phyloP scores from a whole-genome alignment of 148 eudicot species.

The Camellia lanceoleosa region DNA sequence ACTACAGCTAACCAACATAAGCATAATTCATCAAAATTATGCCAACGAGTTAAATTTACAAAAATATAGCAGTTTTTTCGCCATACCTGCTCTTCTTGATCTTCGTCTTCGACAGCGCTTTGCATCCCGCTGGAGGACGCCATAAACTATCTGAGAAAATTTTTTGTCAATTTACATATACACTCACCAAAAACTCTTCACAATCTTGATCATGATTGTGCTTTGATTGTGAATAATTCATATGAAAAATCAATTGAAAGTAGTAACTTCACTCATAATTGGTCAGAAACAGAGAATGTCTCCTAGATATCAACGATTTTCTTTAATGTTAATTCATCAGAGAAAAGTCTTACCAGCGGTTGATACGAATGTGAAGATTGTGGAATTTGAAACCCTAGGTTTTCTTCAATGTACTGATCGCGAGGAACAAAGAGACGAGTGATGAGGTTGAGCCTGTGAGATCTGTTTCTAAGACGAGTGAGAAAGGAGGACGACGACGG shows the following conservation, averaged over 20 bases:
- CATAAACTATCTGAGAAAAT: conserved; percentile 17
- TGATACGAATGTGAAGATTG: background rate
- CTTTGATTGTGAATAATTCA: background rate
- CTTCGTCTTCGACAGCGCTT: conserved; percentile 36
- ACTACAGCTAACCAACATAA: background rate
- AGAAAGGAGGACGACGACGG: background rate
- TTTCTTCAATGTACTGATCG: background rate
- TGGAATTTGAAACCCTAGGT: background rate
- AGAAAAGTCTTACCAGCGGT: background rate
- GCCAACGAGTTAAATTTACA: background rate
- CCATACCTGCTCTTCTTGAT: conserved; percentile 45
- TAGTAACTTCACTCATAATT: background rate
- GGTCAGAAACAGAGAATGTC: background rate
- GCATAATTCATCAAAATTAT: background rate
- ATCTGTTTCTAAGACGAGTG: background rate
- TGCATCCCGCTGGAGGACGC: conserved; percentile 27
- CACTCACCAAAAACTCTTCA: background rate
- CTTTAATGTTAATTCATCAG: background rate
- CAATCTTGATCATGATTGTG: background rate
- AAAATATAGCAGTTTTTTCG: background rate
- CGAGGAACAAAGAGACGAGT: background rate
- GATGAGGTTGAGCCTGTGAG: background rate
- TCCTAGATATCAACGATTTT: too few relatives aligned
- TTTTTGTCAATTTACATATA: background rate
- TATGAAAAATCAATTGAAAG: background rate